These are phyloP conservation scores for Ceratobasidium sp. DNA, from an alignment of 1,284 basidiomycete genomes.

Conservation along the genomic window DNA sequence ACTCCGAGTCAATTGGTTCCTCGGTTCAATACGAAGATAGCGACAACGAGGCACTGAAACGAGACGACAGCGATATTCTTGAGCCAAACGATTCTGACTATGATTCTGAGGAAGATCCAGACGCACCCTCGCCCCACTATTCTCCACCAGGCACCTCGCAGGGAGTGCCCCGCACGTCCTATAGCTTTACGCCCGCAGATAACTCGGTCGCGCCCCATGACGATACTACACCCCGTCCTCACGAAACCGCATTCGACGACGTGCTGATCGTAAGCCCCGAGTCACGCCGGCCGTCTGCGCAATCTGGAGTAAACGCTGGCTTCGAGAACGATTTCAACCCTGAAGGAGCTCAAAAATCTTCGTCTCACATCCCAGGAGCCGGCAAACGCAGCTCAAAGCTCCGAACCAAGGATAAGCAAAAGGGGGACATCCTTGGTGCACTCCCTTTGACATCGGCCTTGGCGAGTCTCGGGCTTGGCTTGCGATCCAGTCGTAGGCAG, in stretches of 20 bases:
- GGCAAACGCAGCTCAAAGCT: constrained; percentile 7
- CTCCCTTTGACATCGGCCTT: constrained; percentile 28
- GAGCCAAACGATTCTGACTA: constrained; percentile 40
- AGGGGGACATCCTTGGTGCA: constrained; percentile 26
- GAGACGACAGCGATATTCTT: constrained; percentile 15
- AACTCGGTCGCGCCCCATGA: neutral
- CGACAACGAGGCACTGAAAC: constrained; percentile 20
- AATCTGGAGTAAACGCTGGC: constrained; percentile 30
- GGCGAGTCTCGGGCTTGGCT: constrained; percentile 35
- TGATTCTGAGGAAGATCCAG: constrained; percentile 38
- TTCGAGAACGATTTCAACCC: constrained; percentile 42
- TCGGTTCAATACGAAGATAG: constrained; percentile 39
- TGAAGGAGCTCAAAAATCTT: neutral
- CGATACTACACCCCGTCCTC: constrained; percentile 30
- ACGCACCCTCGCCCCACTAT: constrained; percentile 41
- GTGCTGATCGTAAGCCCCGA: constrained; percentile 41
- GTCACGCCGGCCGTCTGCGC: constrained; percentile 39
- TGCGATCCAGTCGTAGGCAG: constrained; percentile 30
- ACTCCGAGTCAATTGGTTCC: constrained; percentile 36
- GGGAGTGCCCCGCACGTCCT: constrained; percentile 9
- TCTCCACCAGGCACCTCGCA: constrained; percentile 24
- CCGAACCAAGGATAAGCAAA: constrained; percentile 24
- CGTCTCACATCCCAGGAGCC: neutral
- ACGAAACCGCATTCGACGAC: constrained; percentile 36
- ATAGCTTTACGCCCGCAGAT: constrained; percentile 1